phyloP scores from a whole-genome alignment of 2,329 filamentous ascomycete genomes.

The Lojkania enalia region DNA sequence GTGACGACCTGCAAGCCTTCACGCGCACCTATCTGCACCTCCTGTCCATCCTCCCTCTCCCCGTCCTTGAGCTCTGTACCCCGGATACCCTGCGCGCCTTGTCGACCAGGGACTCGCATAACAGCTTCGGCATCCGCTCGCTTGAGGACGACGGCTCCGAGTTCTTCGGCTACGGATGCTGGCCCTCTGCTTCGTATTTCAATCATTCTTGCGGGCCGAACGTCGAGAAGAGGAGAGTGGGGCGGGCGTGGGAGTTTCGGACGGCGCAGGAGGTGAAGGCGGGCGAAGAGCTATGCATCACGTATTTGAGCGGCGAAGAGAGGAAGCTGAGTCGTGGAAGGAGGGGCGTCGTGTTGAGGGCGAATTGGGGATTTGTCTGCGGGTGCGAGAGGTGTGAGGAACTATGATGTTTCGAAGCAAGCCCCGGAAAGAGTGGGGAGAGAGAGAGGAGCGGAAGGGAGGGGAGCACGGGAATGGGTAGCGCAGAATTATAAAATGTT shows the following conservation, averaged over 20 bases:
- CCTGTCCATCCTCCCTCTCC: conserved; percentile 43
- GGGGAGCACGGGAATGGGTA: too few species aligned
- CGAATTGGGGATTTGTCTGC: conserved; percentile 53
- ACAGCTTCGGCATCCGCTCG: conserved; percentile 52
- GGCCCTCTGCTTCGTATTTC: conserved; percentile 53
- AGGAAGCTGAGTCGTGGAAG: conserved; percentile 41
- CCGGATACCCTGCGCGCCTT: conserved; percentile 40
- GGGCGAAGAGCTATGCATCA: conserved; percentile 53
- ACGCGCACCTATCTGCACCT: conserved; percentile 50
- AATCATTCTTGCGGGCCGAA: conserved; percentile 54
- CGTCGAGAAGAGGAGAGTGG: conserved; percentile 47
- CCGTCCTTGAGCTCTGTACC: conserved; percentile 41
- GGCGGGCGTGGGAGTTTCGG: conserved; percentile 48
- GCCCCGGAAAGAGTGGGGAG: too few species aligned
- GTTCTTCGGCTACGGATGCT: conserved; percentile 54
- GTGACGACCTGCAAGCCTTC: conserved; percentile 45
- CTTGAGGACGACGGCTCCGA: conserved; percentile 51
- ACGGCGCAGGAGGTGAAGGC: conserved; percentile 37
- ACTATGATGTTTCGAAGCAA: too few species aligned
- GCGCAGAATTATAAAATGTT: too few species aligned
- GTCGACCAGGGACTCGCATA: conserved; percentile 49
- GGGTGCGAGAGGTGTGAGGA: conserved; percentile 45
- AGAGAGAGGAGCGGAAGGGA: too few species aligned
- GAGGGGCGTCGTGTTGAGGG: conserved; percentile 43
- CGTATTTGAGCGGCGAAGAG: conserved; percentile 54